A percentile compares a stretch with the other conserved stretches of the same genome.
phyloP scores from a whole-genome alignment of 495 filamentous ascomycete species.

The Parathielavia hyrcaniae region DNA sequence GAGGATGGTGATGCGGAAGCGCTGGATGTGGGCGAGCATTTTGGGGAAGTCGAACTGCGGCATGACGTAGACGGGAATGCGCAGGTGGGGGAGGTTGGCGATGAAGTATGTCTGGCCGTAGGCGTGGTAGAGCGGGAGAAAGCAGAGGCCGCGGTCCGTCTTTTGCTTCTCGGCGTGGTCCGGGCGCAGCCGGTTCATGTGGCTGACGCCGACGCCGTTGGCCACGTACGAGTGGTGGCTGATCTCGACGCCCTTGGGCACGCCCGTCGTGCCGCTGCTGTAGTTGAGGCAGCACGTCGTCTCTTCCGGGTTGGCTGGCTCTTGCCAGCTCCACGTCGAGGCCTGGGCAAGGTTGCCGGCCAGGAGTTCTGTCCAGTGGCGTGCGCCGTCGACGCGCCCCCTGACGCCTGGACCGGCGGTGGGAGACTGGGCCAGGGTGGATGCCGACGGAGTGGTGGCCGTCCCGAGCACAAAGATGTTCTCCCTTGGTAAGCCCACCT shows the following conservation, averaged over 20 bases:
- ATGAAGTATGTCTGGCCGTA: constrained; percentile 49
- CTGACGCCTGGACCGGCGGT: constrained; percentile 34
- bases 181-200: constrained; percentile 42
- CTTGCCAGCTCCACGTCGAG: constrained; percentile 40
- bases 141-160: constrained; percentile 37
- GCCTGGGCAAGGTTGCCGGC: constrained; percentile 38
- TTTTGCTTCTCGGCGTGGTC: constrained; percentile 34
- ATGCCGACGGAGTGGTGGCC: constrained; percentile 21
- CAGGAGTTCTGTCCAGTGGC: constrained; percentile 42
- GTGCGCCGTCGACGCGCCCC: constrained; percentile 34
- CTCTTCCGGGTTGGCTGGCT: constrained; percentile 31
- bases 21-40: constrained; percentile 62
- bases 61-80: constrained; percentile 62
- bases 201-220: constrained; percentile 54
- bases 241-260: constrained; percentile 79
- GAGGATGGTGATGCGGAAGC: constrained; percentile 59
- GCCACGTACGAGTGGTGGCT: constrained; percentile 66
- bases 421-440: constrained; percentile 36
- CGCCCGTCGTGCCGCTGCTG: constrained; percentile 70
- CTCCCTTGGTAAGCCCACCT: constrained; percentile 53
- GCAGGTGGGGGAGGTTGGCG: constrained; percentile 32
- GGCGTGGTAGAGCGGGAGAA: constrained; percentile 72
- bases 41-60: constrained; percentile 63
- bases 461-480: constrained; percentile 46
- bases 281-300: constrained; percentile 58